These are phyloP conservation scores for Rhamnella rubrinervis DNA, from an alignment of 331 rosid genomes.

Conservation along the genomic window DNA sequence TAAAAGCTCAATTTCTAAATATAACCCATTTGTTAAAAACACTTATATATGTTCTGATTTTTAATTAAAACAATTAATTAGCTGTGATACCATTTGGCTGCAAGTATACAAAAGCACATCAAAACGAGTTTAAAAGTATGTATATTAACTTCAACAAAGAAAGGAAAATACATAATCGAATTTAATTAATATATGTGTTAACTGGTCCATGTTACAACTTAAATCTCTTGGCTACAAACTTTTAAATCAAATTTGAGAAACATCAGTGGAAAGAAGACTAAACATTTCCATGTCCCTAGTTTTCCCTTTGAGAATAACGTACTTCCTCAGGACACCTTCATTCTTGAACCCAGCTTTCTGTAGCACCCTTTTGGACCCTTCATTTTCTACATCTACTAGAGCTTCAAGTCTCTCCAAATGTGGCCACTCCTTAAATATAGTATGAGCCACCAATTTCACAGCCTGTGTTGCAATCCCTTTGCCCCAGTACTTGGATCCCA, in stretches of 20 bases:
- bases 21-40: too few relatives aligned
- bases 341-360: slow-evolving; percentile 57
- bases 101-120: too few relatives aligned
- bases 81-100: too few relatives aligned
- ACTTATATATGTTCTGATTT: too few relatives aligned
- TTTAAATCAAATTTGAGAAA: slow-evolving; percentile 1
- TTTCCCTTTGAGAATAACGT: slow-evolving; percentile 35
- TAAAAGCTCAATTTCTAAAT: too few relatives aligned
- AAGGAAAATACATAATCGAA: too few relatives aligned
- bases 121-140: too few relatives aligned
- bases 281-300: slow-evolving; percentile 47
- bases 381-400: slow-evolving; percentile 60
- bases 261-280: slow-evolving; percentile 44
- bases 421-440: slow-evolving; percentile 40
- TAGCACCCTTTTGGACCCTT: slow-evolving; percentile 55
- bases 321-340: slow-evolving; percentile 65
- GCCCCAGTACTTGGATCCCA: slow-evolving; percentile 61
- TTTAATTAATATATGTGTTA: too few relatives aligned
- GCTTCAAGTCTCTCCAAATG: slow-evolving; percentile 74
- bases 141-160: too few relatives aligned
- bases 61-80: too few relatives aligned
- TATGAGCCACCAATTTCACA: slow-evolving; percentile 45
- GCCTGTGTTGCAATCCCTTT: slow-evolving; percentile 56
- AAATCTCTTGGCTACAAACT: neutral
- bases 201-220: neutral